Conservation (phyloP, 2,329 filamentous ascomycete species). For the Nothopassalora personata region DNA sequence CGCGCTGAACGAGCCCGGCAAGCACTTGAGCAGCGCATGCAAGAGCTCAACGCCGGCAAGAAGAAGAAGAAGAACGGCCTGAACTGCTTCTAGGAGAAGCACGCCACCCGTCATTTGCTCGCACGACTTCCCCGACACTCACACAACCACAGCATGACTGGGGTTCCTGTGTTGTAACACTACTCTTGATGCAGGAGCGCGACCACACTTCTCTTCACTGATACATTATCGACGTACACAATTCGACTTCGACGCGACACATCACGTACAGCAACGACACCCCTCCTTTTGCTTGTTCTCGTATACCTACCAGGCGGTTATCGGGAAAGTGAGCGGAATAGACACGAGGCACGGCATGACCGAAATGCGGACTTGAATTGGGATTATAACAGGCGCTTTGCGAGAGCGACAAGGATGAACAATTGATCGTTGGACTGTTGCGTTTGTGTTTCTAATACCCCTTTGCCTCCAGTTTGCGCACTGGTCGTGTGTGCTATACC, state of each 20-base stretch:
- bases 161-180: background rate
- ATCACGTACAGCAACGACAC: background rate
- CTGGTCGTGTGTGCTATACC: background rate
- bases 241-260: conserved; percentile 1
- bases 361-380: background rate
- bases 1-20: conserved; percentile 84
- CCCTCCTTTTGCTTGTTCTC: background rate
- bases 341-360: background rate
- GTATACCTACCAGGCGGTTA: background rate
- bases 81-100: conserved; percentile 78
- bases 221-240: background rate
- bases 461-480: background rate
- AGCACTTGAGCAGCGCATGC: conserved; percentile 82
- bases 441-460: background rate
- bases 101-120: conserved; percentile 11
- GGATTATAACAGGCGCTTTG: background rate
- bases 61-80: conserved; percentile 88
- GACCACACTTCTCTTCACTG: background rate
- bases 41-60: conserved; percentile 71
- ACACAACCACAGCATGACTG: background rate
- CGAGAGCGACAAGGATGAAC: background rate
- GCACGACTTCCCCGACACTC: conserved; percentile 1
- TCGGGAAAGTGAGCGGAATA: background rate
- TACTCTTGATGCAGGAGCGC: background rate
- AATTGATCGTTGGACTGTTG: background rate